Percentiles rank a stretch among this genome's conserved stretches.
These are phyloP conservation scores for Phytopythium vexans DNA, from an alignment of 352 stramenopile species.

Conservation along the genomic window DNA sequence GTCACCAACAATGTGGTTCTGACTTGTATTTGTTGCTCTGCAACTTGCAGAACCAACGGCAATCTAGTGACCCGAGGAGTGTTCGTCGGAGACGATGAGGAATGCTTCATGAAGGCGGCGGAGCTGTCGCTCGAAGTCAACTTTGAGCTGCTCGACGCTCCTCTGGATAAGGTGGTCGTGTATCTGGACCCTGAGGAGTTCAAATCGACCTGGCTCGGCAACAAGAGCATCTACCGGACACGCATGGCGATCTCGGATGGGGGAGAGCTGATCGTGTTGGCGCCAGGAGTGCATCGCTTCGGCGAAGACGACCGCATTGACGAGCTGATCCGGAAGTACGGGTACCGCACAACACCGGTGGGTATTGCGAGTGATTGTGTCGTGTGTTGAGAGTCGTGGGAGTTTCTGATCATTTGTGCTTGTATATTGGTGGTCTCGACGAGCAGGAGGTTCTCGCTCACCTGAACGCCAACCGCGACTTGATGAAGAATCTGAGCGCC, in stretches of 20 bases:
- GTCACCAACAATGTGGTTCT: background rate
- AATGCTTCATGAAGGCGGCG: constrained; percentile 94
- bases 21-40: constrained; percentile 3
- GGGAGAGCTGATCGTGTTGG: constrained; percentile 94
- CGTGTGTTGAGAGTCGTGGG: background rate
- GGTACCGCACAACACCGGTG: constrained; percentile 94
- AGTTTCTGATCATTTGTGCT: constrained; percentile 2
- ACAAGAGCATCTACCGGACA: constrained; percentile 98
- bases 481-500: constrained; percentile 95
- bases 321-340: constrained; percentile 95
- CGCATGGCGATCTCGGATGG: constrained; percentile 96
- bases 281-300: constrained; percentile 92
- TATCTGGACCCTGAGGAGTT: constrained; percentile 96
- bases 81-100: constrained; percentile 95
- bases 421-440: background rate
- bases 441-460: constrained; percentile 88
- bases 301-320: constrained; percentile 95
- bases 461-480: constrained; percentile 89
- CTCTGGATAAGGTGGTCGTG: constrained; percentile 94
- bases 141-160: constrained; percentile 92
- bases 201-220: constrained; percentile 97
- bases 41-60: constrained; percentile 32
- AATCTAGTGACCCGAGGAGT: constrained; percentile 86
- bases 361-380: constrained; percentile 7
- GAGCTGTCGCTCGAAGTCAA: constrained; percentile 95